These are phyloP conservation scores for Plasmodium blacklocki DNA, from an alignment of 169 alveolate genomes.

Conservation along the genomic window DNA sequence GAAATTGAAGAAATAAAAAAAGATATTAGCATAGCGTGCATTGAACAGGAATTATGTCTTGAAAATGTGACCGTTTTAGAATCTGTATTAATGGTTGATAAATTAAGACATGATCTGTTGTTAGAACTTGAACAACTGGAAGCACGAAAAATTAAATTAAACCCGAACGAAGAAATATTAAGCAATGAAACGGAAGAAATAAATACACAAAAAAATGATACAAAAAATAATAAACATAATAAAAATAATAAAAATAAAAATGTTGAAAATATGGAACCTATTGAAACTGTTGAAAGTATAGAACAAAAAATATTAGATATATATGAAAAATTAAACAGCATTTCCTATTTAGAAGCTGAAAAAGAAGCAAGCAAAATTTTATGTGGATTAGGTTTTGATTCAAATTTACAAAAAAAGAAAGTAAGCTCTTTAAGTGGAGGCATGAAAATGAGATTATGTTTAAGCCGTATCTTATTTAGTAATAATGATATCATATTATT, in stretches of 20 bases:
- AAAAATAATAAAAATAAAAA: constrained; percentile 88
- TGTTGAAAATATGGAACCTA: background rate
- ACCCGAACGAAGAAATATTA: background rate
- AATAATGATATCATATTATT: constrained; percentile 79
- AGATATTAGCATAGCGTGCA: constrained; percentile 93
- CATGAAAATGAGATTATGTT: constrained; percentile 84
- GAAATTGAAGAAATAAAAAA: constrained; percentile 95
- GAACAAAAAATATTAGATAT: constrained; percentile 92
- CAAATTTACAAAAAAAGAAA: constrained; percentile 88
- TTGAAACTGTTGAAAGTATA: constrained; percentile 80
- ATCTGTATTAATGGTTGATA: constrained; percentile 95
- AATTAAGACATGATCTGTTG: constrained; percentile 92
- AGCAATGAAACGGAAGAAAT: background rate
- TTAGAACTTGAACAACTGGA: constrained; percentile 88
- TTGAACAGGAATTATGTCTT: constrained; percentile 93
- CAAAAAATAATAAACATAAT: constrained; percentile 48
- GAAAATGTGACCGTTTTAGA: constrained; percentile 92
- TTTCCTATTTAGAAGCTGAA: constrained; percentile 83
- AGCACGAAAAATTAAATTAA: constrained; percentile 70
- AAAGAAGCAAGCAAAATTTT: constrained; percentile 76
- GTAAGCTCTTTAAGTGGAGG: constrained; percentile 93
- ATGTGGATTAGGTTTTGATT: constrained; percentile 95
- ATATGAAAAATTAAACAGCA: constrained; percentile 89
- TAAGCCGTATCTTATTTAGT: constrained; percentile 91
- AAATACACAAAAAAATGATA: background rate